These are phyloP conservation scores for Sclerotinia trifoliorum DNA, from an alignment of 2,329 filamentous ascomycete species.

Conservation along the genomic window DNA sequence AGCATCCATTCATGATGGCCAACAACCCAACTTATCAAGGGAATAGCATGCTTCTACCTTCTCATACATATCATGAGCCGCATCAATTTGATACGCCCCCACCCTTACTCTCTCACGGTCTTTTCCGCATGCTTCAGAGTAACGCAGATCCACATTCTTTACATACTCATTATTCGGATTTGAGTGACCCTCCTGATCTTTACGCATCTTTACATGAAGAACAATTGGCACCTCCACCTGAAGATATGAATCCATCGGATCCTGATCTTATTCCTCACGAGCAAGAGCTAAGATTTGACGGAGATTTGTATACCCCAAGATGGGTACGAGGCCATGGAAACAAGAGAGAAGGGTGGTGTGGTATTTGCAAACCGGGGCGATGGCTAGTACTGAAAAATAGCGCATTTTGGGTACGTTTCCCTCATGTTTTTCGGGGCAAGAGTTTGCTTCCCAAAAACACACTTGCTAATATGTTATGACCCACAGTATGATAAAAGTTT, in stretches of 20 bases:
- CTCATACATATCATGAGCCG: conserved; percentile 49
- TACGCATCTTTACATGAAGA: conserved; percentile 74
- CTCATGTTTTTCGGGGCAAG: neutral
- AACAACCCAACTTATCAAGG: conserved; percentile 52
- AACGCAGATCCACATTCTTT: conserved; percentile 68
- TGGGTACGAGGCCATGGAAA: conserved; percentile 86
- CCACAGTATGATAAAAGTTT: conserved; percentile 80
- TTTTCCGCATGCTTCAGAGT: conserved; percentile 72
- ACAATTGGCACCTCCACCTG: conserved; percentile 69
- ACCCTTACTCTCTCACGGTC: conserved; percentile 64
- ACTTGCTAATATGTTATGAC: conserved; percentile 5
- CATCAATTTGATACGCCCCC: conserved; percentile 59
- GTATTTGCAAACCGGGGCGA: conserved; percentile 79
- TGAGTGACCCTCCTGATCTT: conserved; percentile 74
- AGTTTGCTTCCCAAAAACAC: neutral
- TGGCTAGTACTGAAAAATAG: conserved; percentile 90
- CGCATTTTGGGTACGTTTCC: conserved; percentile 61
- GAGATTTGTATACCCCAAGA: conserved; percentile 77
- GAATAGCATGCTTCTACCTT: conserved; percentile 60
- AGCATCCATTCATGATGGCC: conserved; percentile 55
- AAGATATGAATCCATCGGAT: conserved; percentile 78
- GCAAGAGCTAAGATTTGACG: conserved; percentile 74
- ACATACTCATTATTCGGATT: conserved; percentile 68
- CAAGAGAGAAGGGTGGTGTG: conserved; percentile 87
- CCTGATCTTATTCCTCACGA: conserved; percentile 74